phyloP scores from a whole-genome alignment of 1,139 yeast genomes.

The Nakaseomyces kungkrabaensis region DNA sequence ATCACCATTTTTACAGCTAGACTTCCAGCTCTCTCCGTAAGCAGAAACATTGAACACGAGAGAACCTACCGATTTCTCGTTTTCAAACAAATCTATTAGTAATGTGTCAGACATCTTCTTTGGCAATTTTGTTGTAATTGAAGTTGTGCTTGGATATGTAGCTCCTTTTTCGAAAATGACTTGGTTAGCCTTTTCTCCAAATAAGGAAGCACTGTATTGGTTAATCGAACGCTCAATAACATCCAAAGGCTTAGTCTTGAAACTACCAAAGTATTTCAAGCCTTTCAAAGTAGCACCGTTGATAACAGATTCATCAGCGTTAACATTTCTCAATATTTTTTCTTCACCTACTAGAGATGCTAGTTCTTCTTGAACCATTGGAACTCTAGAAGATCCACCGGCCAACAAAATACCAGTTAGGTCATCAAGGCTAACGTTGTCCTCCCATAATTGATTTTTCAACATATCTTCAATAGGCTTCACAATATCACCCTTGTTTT shows the following conservation, averaged over 20 bases:
- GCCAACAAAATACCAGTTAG: slow-evolving; percentile 64
- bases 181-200: slow-evolving; percentile 26
- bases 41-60: slow-evolving; percentile 24
- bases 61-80: slow-evolving; percentile 39
- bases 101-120: slow-evolving; percentile 29
- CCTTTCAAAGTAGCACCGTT: slow-evolving; percentile 83
- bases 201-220: slow-evolving; percentile 34
- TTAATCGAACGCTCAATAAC: slow-evolving; percentile 48
- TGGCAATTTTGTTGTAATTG: slow-evolving; percentile 7
- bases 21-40: slow-evolving; percentile 24
- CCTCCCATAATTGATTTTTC: slow-evolving; percentile 27
- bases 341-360: slow-evolving; percentile 48
- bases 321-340: slow-evolving; percentile 72
- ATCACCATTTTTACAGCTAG: slow-evolving; percentile 38
- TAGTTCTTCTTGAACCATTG: slow-evolving; percentile 62
- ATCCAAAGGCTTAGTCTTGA: slow-evolving; percentile 47
- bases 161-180: slow-evolving; percentile 39
- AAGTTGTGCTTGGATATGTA: slow-evolving; percentile 18
- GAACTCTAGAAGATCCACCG: slow-evolving; percentile 92
- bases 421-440: slow-evolving; percentile 29
- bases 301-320: slow-evolving; percentile 93
- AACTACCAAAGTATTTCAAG: slow-evolving; percentile 49
- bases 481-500: slow-evolving; percentile 37
- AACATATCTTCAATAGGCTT: slow-evolving; percentile 52
- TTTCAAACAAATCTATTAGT: slow-evolving; percentile 43